These are phyloP conservation scores for Annulohypoxylon maeteangense DNA, from an alignment of 495 filamentous ascomycete genomes.

Conservation along the genomic window DNA sequence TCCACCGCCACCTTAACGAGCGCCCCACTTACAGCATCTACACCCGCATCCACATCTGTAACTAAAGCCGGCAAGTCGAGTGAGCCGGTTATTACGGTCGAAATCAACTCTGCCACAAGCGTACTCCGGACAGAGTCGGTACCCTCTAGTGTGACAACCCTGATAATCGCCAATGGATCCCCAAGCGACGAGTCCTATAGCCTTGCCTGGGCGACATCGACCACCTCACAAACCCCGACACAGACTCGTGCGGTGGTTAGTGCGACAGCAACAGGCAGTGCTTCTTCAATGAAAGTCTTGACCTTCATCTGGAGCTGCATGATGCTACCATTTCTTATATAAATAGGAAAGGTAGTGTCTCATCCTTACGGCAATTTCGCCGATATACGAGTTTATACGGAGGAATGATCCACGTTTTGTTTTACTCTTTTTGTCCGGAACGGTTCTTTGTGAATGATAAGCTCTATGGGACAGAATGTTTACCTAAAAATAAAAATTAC, in stretches of 20 bases:
- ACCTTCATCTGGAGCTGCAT: constrained; percentile 23
- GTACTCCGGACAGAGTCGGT: constrained; percentile 28
- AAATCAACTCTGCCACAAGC: constrained; percentile 21
- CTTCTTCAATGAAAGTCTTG: constrained; percentile 4
- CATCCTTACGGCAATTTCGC: neutral
- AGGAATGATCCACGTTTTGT: neutral
- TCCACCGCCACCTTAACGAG: neutral
- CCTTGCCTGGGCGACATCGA: constrained; percentile 22
- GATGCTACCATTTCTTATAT: constrained; percentile 22
- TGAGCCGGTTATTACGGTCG: constrained; percentile 29
- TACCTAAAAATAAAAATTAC: neutral
- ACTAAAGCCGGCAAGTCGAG: neutral
- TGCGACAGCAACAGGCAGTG: constrained; percentile 17
- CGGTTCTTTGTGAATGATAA: neutral
- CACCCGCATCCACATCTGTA: neutral
- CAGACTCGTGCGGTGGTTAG: neutral
- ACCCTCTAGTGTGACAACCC: constrained; percentile 23
- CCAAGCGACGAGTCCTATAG: constrained; percentile 28
- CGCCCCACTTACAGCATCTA: neutral
- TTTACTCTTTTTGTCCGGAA: neutral
- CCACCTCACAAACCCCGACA: constrained; percentile 2
- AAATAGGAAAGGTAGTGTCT: constrained; percentile 4
- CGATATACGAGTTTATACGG: neutral
- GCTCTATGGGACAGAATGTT: neutral
- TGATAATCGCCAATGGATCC: constrained; percentile 34